Base-by-base conservation (phyloP, 2,329 filamentous ascomycete species). In the Cryphonectria radicalis region DNA sequence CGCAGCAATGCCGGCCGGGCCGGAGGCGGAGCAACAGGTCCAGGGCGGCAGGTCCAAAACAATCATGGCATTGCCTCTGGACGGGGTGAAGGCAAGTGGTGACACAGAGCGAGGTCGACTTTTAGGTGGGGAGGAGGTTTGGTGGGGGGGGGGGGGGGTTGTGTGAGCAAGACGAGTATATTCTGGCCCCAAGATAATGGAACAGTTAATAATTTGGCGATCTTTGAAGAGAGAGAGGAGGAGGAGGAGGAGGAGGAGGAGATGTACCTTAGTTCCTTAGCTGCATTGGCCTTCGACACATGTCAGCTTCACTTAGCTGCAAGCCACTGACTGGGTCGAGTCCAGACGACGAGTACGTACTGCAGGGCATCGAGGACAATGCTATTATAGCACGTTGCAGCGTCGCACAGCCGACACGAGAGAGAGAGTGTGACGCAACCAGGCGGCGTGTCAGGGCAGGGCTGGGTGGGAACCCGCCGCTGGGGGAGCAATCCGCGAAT, bases 51-150 rank as follows among this genome's bases (percentile, higher is more conserved):
- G 66, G 57, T 53, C 43, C 66, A 40, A 53, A 66, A 35, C 62
- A 64, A 55, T 73, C 72, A 71, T 73, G 50, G 64, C 72, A 73
- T 69, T 42, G 62, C 71, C 71, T 60, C 35, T 62, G 59, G 64
- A 55, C 22, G 19, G 19, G 55, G 35, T 19, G 66, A 63, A n/a
- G 8, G 46, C 25, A 28, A 28, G 19, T 50, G 55, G 28, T 32
- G n/a, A 50, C 25, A 35, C 60, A 17, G 8, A 19, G 22, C 10
- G 10, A 40, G 8, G 37, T 40, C 37, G 37, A 40, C 10, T 40
- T 40, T 32, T 32, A 32, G 32, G 32, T 32, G 50, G 60, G 14
- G n/a, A 60, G 46, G 22, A 35, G 59, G 50, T n/a, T n/a, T n/a
- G n/a, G n/a, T n/a, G 50, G 57, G 37, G 40, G 35, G 14, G 40